These are phyloP conservation scores for Cyclocybe aegerita DNA, from an alignment of 768 basidiomycete genomes.

Conservation along the genomic window DNA sequence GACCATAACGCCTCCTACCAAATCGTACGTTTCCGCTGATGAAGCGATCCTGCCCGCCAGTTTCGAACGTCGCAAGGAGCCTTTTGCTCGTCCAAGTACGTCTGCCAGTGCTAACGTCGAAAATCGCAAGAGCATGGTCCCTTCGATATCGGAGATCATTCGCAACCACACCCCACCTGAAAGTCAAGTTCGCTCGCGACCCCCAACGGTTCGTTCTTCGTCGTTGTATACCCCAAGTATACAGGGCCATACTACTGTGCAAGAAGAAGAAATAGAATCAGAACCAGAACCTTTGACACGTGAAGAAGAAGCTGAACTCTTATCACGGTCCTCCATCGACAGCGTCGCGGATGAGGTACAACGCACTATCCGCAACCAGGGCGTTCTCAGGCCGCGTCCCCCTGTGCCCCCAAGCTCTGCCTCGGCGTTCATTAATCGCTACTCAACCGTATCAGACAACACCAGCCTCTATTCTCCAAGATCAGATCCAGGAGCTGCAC, in stretches of 20 bases:
- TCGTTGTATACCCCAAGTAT: slow-evolving; percentile 47
- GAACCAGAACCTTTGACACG: slow-evolving; percentile 47
- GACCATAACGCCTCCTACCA: slow-evolving; percentile 15
- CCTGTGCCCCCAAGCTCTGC: slow-evolving; percentile 28
- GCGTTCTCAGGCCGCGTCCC: slow-evolving; percentile 33
- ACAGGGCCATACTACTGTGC: slow-evolving; percentile 43
- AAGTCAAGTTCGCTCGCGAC: slow-evolving; percentile 48
- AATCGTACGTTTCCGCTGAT: slow-evolving; percentile 6
- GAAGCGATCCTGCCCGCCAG: slow-evolving; percentile 1
- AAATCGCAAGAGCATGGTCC: slow-evolving; percentile 52
- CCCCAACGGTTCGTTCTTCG: slow-evolving; percentile 41
- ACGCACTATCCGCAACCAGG: slow-evolving; percentile 65
- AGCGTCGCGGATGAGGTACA: slow-evolving; percentile 84
- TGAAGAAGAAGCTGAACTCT: slow-evolving; percentile 61
- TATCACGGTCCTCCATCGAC: slow-evolving; percentile 85
- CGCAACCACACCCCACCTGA: slow-evolving; percentile 71
- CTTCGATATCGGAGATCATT: slow-evolving; percentile 89
- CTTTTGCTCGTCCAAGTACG: slow-evolving; percentile 13
- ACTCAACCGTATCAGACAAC: slow-evolving; percentile 57
- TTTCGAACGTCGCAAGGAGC: slow-evolving; percentile 6
- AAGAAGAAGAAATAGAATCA: slow-evolving; percentile 51
- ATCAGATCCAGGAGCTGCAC: slow-evolving; percentile 47
- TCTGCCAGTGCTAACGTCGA: slow-evolving; percentile 20
- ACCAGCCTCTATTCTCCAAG: slow-evolving; percentile 54
- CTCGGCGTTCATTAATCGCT: slow-evolving; percentile 45